Percentiles rank a stretch among this genome's conserved stretches.
Conservation (phyloP, 2,329 filamentous ascomycete species). For the Penicillium sp. region DNA sequence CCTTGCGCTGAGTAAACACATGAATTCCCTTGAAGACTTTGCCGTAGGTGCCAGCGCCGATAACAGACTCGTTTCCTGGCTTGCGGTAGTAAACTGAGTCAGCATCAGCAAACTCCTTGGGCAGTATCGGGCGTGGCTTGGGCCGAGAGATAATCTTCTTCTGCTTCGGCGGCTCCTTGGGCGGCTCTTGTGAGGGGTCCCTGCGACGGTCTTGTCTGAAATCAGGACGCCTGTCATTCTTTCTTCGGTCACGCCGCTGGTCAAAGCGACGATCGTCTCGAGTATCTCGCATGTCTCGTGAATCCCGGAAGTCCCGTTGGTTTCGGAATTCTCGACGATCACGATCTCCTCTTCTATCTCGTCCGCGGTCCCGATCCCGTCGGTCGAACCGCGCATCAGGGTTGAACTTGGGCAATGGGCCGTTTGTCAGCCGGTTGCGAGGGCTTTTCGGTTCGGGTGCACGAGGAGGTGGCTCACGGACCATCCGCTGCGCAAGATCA, state of each 20-base stretch:
- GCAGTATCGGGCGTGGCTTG: slow-evolving; percentile 69
- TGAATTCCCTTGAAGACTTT: slow-evolving; percentile 93
- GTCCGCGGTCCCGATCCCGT: slow-evolving; percentile 42
- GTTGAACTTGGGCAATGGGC: slow-evolving; percentile 39
- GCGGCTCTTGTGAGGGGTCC: slow-evolving; percentile 46
- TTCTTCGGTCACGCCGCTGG: slow-evolving; percentile 39
- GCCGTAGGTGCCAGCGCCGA: slow-evolving; percentile 91
- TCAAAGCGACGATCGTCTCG: slow-evolving; percentile 43
- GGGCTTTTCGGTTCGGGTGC: slow-evolving; percentile 32
- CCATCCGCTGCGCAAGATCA: slow-evolving; percentile 49
- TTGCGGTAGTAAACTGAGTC: slow-evolving; percentile 94
- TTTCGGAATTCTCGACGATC: slow-evolving; percentile 40
- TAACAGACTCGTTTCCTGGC: slow-evolving; percentile 94
- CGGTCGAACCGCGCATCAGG: slow-evolving; percentile 44
- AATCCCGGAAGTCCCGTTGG: slow-evolving; percentile 34
- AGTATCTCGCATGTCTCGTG: slow-evolving; percentile 26
- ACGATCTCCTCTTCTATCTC: slow-evolving; percentile 31
- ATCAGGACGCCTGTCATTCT: slow-evolving; percentile 34
- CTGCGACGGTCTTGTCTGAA: slow-evolving; percentile 48
- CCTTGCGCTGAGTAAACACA: slow-evolving; percentile 70
- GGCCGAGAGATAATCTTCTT: slow-evolving; percentile 67
- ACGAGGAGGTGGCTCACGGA: slow-evolving; percentile 39
- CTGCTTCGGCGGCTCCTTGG: slow-evolving; percentile 51
- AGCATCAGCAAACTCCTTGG: slow-evolving; percentile 70
- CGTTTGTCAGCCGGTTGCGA: slow-evolving; percentile 40